Evolutionary conservation across 169 alveolate species (phyloP), one percentile per base, ranked within the genome.

Genomic region (Plasmodium inui): DNA sequence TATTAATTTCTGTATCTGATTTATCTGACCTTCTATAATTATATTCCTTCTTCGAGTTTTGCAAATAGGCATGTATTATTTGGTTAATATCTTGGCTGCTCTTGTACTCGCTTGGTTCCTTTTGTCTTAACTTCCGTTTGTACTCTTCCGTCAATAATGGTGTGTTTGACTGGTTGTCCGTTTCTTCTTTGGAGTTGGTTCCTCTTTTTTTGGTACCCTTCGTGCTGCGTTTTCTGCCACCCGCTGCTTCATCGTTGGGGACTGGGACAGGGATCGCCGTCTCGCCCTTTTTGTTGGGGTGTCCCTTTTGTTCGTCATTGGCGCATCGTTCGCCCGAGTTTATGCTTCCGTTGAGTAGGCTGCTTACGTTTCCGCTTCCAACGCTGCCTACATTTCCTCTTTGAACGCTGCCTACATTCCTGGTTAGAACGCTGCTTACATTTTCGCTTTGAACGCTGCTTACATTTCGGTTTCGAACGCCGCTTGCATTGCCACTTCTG

Each of bases 41-140:
- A 86, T 86, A 76, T 9, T 37, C 86, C 17, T 32, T 74, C 61
- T 86, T 86, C 22, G 93, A 74, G 41, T 37, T 76, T 50, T 76
- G 79, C 46, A 74, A 22, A 86, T 86, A 86, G 39, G 84, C 61
- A 70, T 26, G 46, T 74, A 86, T 74, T 19, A 74, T 22, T 8
- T 86, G 82, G 30, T 86, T 70, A 86, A 50, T 57, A 19, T 86
- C 71, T 53, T 17, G 39, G 46, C 46, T 76, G 17, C 37, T 83
- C 50, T 39, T 83, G 32, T 37, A 44, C 17, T 28, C 82, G n/a
- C 53, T 71, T 44, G 57, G 30, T 83, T 83, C 74, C 44, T 30
- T 71, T 41, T 70, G 74, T 19, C 39, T 53, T 67, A 28, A 67
- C 14, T 50, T 41, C 22, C 22, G 2, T 81, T 46, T 76, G 26